Conservation (phyloP, 176 grass and related monocot genomes). For the Aegilops speltoides region DNA sequence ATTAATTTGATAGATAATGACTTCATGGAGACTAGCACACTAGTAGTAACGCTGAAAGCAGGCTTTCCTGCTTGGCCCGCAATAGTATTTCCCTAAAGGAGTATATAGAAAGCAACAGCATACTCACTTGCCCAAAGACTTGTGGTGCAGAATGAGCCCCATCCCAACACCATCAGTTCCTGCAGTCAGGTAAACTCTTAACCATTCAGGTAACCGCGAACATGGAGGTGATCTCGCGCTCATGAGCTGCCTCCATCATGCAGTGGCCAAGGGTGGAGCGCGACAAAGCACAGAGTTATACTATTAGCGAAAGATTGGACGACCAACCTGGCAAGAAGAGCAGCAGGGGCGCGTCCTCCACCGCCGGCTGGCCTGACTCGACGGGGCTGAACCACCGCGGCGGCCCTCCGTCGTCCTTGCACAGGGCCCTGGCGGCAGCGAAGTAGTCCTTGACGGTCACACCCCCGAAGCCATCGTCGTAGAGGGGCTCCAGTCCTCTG, state of each 20-base stretch:
- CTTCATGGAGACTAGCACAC: background rate
- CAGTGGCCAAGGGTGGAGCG: background rate
- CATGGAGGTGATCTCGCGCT: background rate
- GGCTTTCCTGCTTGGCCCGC: background rate
- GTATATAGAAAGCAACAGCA: background rate
- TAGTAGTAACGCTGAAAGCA: background rate
- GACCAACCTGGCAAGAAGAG: conserved; percentile 86
- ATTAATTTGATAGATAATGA: conserved; percentile 9
- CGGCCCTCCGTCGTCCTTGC: conserved; percentile 61
- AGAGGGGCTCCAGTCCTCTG: conserved; percentile 44
- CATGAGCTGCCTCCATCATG: background rate
- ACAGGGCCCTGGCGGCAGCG: conserved; percentile 53
- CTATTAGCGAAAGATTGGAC: background rate
- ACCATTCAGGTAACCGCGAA: background rate
- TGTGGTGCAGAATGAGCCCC: conserved; percentile 92
- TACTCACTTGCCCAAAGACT: conserved; percentile 87
- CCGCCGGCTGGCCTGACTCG: conserved; percentile 48
- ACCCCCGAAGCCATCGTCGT: conserved; percentile 82
- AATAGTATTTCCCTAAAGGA: background rate
- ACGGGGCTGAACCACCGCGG: conserved; percentile 91
- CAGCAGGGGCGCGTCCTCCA: conserved; percentile 65
- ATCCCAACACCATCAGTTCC: conserved; percentile 83
- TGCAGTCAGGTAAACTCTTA: conserved; percentile 18
- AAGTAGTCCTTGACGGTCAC: conserved; percentile 81
- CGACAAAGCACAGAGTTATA: background rate